Evolutionary conservation across 345 rosid genomes (phyloP), one percentile per base, ranked within the genome.

Genomic region (Chamaenerion angustifolium): DNA sequence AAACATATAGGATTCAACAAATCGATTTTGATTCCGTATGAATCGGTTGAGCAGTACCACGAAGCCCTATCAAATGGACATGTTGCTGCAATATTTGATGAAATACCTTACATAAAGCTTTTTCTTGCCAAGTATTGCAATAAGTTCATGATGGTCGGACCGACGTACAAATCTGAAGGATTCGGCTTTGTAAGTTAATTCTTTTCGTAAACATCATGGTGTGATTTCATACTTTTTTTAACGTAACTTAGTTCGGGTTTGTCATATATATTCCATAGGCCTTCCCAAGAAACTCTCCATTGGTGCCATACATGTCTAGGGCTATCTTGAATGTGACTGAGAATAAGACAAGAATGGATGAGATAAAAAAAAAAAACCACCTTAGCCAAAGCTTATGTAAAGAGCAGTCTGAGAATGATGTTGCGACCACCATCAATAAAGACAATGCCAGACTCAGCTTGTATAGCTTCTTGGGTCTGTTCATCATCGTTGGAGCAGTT

Each of bases 181-280:
- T 68, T 73, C 6, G 79, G 85, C 11, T 79, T 79, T 7, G 82
- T 77, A 60, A 63, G n/a, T n/a, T n/a, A n/a, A n/a, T n/a, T n/a
- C n/a, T n/a, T n/a, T n/a, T n/a, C n/a, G n/a, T n/a, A n/a, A n/a
- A n/a, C n/a, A n/a, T n/a, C n/a, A n/a, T n/a, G n/a, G n/a, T n/a
- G n/a, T n/a, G n/a, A n/a, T n/a, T n/a, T n/a, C n/a, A n/a, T n/a
- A n/a, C n/a, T n/a, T n/a, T n/a, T n/a, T n/a, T n/a, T n/a, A n/a
- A n/a, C n/a, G n/a, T n/a, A n/a, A n/a, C n/a, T n/a, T n/a, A n/a
- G n/a, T n/a, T n/a, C n/a, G n/a, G n/a, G n/a, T n/a, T n/a, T n/a
- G n/a, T n/a, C n/a, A n/a, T n/a, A n/a, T n/a, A n/a, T n/a, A n/a
- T n/a, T 72, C 57, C 19, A 2, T 13, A n/a, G 75, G 84, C 70